phyloP scores from a whole-genome alignment of 2,329 filamentous ascomycete species.

The Nectriaceae sp. region DNA sequence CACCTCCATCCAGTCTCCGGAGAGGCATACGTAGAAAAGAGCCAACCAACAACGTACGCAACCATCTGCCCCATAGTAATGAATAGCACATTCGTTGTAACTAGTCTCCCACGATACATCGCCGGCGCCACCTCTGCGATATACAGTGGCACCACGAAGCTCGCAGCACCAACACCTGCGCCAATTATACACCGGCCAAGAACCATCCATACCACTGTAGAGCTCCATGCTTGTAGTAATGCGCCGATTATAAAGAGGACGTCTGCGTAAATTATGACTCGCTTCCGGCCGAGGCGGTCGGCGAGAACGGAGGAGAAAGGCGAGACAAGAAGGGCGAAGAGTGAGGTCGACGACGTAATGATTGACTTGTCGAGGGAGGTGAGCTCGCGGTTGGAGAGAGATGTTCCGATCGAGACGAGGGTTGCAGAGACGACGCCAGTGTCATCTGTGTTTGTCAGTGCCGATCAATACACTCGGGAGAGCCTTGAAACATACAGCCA shows the following conservation, averaged over 20 bases:
- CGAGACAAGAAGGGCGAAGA: conserved; percentile 65
- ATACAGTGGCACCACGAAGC: conserved; percentile 83
- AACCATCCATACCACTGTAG: conserved; percentile 65
- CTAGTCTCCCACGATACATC: conserved; percentile 72
- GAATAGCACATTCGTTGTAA: conserved; percentile 80
- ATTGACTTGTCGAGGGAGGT: conserved; percentile 69
- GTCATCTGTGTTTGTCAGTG: conserved; percentile 49
- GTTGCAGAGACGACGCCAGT: conserved; percentile 71
- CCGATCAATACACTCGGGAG: not conserved
- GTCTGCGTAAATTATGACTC: conserved; percentile 65
- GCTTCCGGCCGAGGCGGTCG: conserved; percentile 61
- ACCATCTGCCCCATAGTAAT: conserved; percentile 88
- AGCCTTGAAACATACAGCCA: conserved; percentile 54
- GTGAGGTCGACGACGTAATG: conserved; percentile 69
- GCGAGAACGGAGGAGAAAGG: conserved; percentile 66
- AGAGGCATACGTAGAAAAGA: conserved; percentile 59
- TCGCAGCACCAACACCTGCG: conserved; percentile 72
- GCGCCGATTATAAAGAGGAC: conserved; percentile 70
- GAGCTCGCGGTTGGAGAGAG: conserved; percentile 57
- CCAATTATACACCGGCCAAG: conserved; percentile 69
- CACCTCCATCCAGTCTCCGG: conserved; percentile 73
- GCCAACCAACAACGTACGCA: conserved; percentile 83
- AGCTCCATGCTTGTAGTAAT: conserved; percentile 61
- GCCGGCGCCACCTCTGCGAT: conserved; percentile 85
- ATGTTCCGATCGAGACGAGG: conserved; percentile 62